Conservation (phyloP, 176 grass and related monocot genomes). For the Puya raimondii region DNA sequence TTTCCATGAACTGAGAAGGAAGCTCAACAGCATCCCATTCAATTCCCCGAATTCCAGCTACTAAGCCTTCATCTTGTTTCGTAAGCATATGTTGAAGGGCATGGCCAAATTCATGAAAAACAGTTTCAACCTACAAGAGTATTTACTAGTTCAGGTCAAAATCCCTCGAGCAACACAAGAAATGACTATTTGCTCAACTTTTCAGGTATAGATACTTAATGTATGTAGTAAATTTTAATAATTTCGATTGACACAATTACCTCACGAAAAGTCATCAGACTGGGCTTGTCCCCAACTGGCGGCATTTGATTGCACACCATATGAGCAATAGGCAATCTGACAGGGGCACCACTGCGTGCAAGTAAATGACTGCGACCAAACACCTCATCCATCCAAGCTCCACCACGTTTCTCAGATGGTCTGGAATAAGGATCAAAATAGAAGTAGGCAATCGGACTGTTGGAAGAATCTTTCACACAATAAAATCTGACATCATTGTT, state of each 20-base stretch:
- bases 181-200: not conserved
- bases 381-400: conserved; percentile 98
- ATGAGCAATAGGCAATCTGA: conserved; percentile 87
- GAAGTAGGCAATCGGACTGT: conserved; percentile 79
- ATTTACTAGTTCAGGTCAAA: conserved; percentile 6
- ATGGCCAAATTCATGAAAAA: conserved; percentile 99
- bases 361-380: conserved; percentile 78
- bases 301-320: conserved; percentile 98
- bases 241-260: conserved; percentile 29
- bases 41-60: conserved; percentile 88
- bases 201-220: not conserved
- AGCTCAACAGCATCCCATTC: conserved; percentile 99
- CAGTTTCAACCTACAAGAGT: conserved; percentile 77
- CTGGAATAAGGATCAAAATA: conserved; percentile 98
- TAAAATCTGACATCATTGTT: conserved; percentile 90
- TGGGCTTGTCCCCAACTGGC: conserved; percentile 86
- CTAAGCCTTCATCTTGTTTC: conserved; percentile 85
- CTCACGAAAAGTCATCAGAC: conserved; percentile 99
- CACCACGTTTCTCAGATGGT: conserved; percentile 89
- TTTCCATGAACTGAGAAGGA: conserved; percentile 99
- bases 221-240: not conserved
- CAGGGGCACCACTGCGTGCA: conserved; percentile 53
- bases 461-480: conserved; percentile 81
- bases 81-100: conserved; percentile 99
- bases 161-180: conserved; percentile 6